Conservation (phyloP, 805 yeast species). For the Ogataea haglerorum region DNA sequence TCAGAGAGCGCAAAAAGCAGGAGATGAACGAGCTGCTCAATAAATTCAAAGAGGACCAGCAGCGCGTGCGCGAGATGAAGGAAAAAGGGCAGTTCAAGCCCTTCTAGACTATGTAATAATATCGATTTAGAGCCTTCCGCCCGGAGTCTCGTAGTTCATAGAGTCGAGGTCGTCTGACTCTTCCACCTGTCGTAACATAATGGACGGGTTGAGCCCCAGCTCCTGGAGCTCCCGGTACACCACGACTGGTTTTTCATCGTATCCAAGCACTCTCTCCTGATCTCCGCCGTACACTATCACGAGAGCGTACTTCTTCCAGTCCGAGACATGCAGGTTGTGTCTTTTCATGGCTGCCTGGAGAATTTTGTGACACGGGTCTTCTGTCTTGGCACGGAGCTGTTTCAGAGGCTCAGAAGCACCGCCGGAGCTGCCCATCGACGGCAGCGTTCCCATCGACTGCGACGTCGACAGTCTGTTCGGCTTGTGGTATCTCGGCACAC, state of each 20-base stretch:
- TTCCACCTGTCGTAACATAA: conserved; percentile 85
- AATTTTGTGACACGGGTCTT: conserved; percentile 87
- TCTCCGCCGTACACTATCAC: conserved; percentile 92
- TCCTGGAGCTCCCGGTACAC: conserved; percentile 83
- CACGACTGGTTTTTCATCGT: conserved; percentile 84
- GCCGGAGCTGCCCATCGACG: conserved; percentile 2
- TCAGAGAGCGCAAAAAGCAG: conserved; percentile 86
- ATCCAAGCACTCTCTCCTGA: conserved; percentile 75
- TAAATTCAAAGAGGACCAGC: conserved; percentile 90
- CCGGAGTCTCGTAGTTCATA: conserved; percentile 35
- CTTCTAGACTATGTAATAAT: conserved; percentile 38
- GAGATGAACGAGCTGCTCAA: conserved; percentile 84
- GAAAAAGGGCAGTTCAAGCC: conserved; percentile 85
- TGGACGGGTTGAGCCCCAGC: conserved; percentile 82
- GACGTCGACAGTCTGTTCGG: conserved; percentile 10
- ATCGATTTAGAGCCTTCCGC: conserved; percentile 35
- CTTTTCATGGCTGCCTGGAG: conserved; percentile 85
- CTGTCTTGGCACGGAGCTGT: conserved; percentile 79
- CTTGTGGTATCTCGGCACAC: conserved; percentile 8
- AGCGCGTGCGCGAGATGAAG: conserved; percentile 71
- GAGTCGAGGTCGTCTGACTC: conserved; percentile 36
- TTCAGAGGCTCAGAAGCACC: conserved; percentile 63
- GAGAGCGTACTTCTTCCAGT: conserved; percentile 84
- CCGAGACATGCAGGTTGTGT: conserved; percentile 71
- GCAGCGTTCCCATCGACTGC: conserved; percentile 12